These are phyloP conservation scores for Lasiodiplodia citricola DNA, from an alignment of 2,329 filamentous ascomycete genomes.

Conservation along the genomic window DNA sequence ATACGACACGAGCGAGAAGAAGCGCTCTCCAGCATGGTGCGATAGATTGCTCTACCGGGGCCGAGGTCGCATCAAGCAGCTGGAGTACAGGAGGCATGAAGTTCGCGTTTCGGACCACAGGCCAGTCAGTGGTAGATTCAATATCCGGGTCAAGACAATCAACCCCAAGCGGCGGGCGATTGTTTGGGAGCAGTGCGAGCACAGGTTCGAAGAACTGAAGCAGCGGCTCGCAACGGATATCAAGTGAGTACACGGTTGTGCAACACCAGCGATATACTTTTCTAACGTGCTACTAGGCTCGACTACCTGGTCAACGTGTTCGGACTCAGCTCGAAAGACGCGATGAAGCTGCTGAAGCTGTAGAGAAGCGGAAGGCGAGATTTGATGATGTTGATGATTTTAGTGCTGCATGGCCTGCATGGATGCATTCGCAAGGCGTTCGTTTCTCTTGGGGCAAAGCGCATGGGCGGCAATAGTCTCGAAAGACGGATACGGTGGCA, in stretches of 20 bases:
- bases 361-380: slow-evolving; percentile 5
- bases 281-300: slow-evolving; percentile 53
- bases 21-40: slow-evolving; percentile 93
- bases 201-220: slow-evolving; percentile 75
- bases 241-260: slow-evolving; percentile 65
- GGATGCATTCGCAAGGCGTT: slow-evolving; percentile 21
- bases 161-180: slow-evolving; percentile 67
- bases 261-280: not conserved
- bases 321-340: slow-evolving; percentile 61
- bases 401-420: slow-evolving; percentile 24
- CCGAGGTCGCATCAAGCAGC: slow-evolving; percentile 79
- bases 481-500: not conserved
- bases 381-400: slow-evolving; percentile 25
- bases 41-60: slow-evolving; percentile 90
- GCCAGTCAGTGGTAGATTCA: slow-evolving; percentile 86
- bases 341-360: slow-evolving; percentile 36
- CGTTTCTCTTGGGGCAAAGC: slow-evolving; percentile 3
- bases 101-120: slow-evolving; percentile 90
- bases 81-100: slow-evolving; percentile 88
- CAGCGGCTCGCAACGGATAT: slow-evolving; percentile 71
- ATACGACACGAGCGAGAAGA: slow-evolving; percentile 95
- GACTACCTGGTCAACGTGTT: slow-evolving; percentile 70
- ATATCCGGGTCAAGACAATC: slow-evolving; percentile 83
- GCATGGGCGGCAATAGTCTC: slow-evolving; percentile 14
- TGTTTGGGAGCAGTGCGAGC: slow-evolving; percentile 75